Evolutionary conservation across 2,329 filamentous ascomycete species (phyloP), one percentile per base, ranked within the genome.

Genomic region (Ophiostoma tasmaniense): DNA sequence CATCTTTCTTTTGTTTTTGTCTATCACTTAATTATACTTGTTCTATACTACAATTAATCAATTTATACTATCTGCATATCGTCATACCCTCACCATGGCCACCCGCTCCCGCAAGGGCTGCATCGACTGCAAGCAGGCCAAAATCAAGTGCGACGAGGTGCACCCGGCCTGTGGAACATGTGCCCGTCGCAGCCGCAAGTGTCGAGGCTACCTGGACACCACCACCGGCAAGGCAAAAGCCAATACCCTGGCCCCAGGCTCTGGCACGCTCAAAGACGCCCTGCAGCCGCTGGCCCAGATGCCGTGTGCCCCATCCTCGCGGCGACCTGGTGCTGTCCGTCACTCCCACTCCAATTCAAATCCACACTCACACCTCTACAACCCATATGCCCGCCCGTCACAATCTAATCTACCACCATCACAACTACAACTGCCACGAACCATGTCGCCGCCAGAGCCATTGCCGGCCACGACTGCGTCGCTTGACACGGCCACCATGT

Each of bases 81-180:
- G 25, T n/a, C 30, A 17, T 0, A 28, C 20, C 59, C 11, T 59
- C 28, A 52, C 52, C 42, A 72, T 71, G 71, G 59, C 70, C 6
- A 72, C 71, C 2, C 71, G 71, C 7, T 72, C 71, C 33, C 71
- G 71, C 52, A 71, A 72, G 59, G 71, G 71, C 62, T 72, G 71
- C 68, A 71, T 72, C 59, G 71, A 72, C 64, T 72, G 71, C 68
- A 72, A 72, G 67, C 70, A 72, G 67, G 71, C 71, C 68, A 72
- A 71, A 67, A 66, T 72, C 70, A 72, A 72, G 66, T 72, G 71
- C 59, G 71, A 72, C 64, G 71, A 72, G 66, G 71, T 70, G 25
- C 71, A 70, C 28, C 71, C 71, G 7, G 66, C 66, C 25, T 72
- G 71, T 33, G 71, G 71, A 2, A 72, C 71, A 20, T 72, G 71